Conservation (phyloP, 108 stramenopile species). For the Cyclotella sp. region DNA sequence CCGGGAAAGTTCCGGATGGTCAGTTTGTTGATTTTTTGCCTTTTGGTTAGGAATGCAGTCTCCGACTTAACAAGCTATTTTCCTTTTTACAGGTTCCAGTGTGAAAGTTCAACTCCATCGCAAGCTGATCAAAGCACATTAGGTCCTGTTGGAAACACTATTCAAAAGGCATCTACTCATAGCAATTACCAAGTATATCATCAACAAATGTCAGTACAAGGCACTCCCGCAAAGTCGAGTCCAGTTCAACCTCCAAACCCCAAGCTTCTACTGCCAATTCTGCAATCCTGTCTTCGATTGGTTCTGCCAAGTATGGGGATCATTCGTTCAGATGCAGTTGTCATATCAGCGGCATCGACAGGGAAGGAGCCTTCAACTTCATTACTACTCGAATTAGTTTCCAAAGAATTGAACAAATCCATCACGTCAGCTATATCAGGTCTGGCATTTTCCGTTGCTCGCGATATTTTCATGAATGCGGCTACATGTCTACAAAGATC, state of each 20-base stretch:
- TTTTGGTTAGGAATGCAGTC: neutral
- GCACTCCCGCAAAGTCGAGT: neutral
- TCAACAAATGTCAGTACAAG: conserved; percentile 7
- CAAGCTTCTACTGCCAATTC: conserved; percentile 79
- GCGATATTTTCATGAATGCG: conserved; percentile 75
- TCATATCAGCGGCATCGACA: conserved; percentile 34
- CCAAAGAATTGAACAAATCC: conserved; percentile 62
- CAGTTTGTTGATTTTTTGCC: conserved; percentile 8
- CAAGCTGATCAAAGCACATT: neutral
- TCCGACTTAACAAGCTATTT: neutral
- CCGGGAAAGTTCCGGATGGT: conserved; percentile 85
- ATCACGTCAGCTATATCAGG: conserved; percentile 82
- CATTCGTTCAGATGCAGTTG: conserved; percentile 53
- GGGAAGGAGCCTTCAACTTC: conserved; percentile 39
- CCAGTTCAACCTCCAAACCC: conserved; percentile 41
- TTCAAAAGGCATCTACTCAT: conserved; percentile 21
- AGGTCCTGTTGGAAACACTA: neutral
- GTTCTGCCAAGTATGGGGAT: conserved; percentile 61
- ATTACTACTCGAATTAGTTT: conserved; percentile 58
- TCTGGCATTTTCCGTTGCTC: conserved; percentile 72
- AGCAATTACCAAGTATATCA: conserved; percentile 41
- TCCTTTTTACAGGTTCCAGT: neutral
- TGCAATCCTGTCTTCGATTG: conserved; percentile 79
- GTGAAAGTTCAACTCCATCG: neutral
- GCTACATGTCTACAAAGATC: conserved; percentile 64